Evolutionary conservation across 345 rosid species (phyloP), one percentile per base, ranked within the genome.

Genomic region (Salix purpurea): DNA sequence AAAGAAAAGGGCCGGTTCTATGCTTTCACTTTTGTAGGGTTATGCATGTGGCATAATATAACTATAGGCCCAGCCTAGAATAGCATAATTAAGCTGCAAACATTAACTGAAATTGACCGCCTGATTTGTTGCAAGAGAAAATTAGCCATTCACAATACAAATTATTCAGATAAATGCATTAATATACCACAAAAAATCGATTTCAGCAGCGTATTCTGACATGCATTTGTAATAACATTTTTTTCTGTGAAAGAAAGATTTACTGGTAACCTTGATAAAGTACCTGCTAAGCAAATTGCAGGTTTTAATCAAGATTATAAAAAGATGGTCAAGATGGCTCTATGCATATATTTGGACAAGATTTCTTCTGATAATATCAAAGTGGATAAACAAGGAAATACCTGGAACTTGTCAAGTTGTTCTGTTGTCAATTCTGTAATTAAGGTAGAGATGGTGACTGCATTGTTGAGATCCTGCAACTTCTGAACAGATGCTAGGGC

Each of bases 401-500:
- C 99, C 98, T 94, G 97, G 80, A 88, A 96, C 80, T 87, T 83
- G 73, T 97, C 89, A 76, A 96, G 97, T 56, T 87, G 84, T 77
- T 96, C 97, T 80, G 88, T 90, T 1, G 90, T 86, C 84, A 96
- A 82, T 76, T 89, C 77, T 67, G 88, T 75, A 34, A 97, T 92
- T 81, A 90, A 87, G 71, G 95, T 87, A 79, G 91, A 85, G 77
- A 96, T 85, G 58, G 77, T 75, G 78, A 94, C 98, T 4, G 95
- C 91, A 81, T 94, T 96, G 85, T 96, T 94, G 71, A 96, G 97
- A 82, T 96, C 99, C 83, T 96, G 98, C 77, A 94, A 82, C 87
- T 94, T 96, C 86, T 88, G 98, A 70, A 94, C 85, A 84, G 97
- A 94, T 61, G 97, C 98, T 80, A 92, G 88, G 2, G 97, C 99